Conservation (phyloP, 352 stramenopile genomes). For the Globisporangium rhizosaccharum region DNA sequence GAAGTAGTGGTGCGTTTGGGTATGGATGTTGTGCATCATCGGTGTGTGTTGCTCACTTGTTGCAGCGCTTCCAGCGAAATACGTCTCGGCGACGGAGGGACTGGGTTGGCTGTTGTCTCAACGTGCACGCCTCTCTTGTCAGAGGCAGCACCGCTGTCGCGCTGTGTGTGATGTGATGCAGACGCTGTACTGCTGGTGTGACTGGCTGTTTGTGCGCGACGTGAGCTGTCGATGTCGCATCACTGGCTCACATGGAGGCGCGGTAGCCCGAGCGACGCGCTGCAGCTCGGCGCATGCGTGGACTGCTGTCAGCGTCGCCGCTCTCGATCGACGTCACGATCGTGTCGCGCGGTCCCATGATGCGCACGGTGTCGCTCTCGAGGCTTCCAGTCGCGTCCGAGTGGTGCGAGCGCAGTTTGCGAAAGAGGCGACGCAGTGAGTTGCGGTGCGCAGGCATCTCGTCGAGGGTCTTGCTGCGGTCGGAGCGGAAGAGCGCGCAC, state of each 20-base stretch:
- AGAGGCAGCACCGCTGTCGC: too few relatives aligned
- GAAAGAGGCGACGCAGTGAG: constrained; percentile 18
- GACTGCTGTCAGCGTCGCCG: neutral
- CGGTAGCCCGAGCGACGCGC: constrained; percentile 8
- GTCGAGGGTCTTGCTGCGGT: constrained; percentile 9
- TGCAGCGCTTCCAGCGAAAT: too few relatives aligned
- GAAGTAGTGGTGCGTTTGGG: too few relatives aligned
- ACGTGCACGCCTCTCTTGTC: too few relatives aligned
- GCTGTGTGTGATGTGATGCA: too few relatives aligned
- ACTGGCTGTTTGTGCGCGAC: neutral
- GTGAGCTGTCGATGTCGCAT: neutral
- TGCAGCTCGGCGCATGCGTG: neutral
- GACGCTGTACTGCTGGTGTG: too few relatives aligned
- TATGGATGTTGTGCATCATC: too few relatives aligned
- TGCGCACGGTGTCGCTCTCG: constrained; percentile 16
- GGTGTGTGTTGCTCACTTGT: too few relatives aligned
- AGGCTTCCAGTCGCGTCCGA: neutral
- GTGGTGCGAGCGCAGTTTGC: constrained; percentile 6
- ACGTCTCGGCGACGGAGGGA: too few relatives aligned
- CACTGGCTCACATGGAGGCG: constrained; percentile 13
- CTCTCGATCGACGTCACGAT: constrained; percentile 25
- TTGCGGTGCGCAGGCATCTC: constrained; percentile 11
- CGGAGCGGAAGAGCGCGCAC: constrained; percentile 28
- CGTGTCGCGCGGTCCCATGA: constrained; percentile 35
- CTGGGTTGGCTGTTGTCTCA: too few relatives aligned